Evolutionary conservation across 768 basidiomycete genomes (phyloP).

Genomic region (Paxillus rubicundulus): DNA sequence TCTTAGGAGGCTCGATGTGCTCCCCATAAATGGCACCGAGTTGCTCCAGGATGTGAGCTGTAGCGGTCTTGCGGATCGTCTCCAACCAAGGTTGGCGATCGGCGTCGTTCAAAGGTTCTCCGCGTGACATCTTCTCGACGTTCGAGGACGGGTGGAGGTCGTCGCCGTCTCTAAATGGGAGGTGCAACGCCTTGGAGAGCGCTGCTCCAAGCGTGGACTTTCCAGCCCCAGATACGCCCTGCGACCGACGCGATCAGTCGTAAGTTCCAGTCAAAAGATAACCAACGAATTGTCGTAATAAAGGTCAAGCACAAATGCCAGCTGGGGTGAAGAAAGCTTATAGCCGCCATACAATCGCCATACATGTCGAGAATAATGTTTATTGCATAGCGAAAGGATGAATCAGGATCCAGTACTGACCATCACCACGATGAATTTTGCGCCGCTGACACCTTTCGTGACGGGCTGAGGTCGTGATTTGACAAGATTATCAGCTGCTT

Average conservation of each 20-base stretch:
- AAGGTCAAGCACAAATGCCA: background rate
- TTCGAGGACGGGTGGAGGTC: conserved; percentile 80
- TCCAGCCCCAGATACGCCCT: conserved; percentile 76
- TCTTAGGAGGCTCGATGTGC: conserved; percentile 14
- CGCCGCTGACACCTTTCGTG: background rate
- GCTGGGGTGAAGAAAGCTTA: background rate
- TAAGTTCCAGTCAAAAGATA: background rate
- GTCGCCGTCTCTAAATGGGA: conserved; percentile 89
- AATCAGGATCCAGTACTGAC: conserved; percentile 36
- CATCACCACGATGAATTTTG: conserved; percentile 49
- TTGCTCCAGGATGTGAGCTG: conserved; percentile 23
- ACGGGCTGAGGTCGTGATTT: background rate
- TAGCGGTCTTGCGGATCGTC: conserved; percentile 61
- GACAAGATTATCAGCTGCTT: background rate
- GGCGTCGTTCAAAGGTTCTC: conserved; percentile 71
- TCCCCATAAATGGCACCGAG: conserved; percentile 22
- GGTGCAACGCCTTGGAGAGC: conserved; percentile 54
- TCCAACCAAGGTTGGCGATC: conserved; percentile 88
- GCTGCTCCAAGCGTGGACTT: conserved; percentile 68
- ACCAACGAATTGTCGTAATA: background rate
- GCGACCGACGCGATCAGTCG: background rate
- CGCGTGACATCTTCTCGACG: conserved; percentile 83
- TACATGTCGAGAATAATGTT: background rate
- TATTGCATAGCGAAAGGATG: background rate
- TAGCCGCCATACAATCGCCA: background rate